A percentile compares a stretch with the other conserved stretches of the same genome.
Evolutionary conservation across 2,329 filamentous ascomycete species (phyloP).

Genomic region (Aspergillus sp.): DNA sequence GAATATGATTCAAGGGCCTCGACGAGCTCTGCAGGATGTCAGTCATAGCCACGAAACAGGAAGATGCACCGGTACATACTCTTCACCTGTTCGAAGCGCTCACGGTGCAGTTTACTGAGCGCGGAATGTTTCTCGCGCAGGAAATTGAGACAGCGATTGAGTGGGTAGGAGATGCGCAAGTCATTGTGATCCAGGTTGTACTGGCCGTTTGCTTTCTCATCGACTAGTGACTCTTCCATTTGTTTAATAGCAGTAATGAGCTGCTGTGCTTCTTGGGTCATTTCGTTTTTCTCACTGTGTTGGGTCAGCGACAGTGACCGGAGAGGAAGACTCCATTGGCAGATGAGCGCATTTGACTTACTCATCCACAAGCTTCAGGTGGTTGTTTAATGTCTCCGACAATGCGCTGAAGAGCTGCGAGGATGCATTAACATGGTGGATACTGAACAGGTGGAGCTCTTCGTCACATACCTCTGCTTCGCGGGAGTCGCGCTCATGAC

Average conservation of each 20-base stretch:
- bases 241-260: constrained; percentile 85
- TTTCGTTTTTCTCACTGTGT: constrained; percentile 75
- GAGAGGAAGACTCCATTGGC: not conserved
- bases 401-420: constrained; percentile 82
- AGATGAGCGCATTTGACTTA: constrained; percentile 32
- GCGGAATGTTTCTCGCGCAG: constrained; percentile 84
- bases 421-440: constrained; percentile 19
- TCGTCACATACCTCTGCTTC: constrained; percentile 73
- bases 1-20: constrained; percentile 94
- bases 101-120: constrained; percentile 78
- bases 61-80: constrained; percentile 57
- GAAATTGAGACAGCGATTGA: constrained; percentile 72
- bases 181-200: constrained; percentile 64
- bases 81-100: constrained; percentile 93
- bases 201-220: constrained; percentile 64
- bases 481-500: constrained; percentile 84
- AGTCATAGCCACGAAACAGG: constrained; percentile 14
- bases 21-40: constrained; percentile 69
- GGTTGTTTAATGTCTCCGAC: constrained; percentile 86
- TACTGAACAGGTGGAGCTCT: too few relatives aligned
- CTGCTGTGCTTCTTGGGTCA: constrained; percentile 85
- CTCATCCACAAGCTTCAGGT: constrained; percentile 78
- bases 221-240: constrained; percentile 88
- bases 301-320: not conserved
- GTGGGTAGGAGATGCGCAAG: constrained; percentile 78